Evolutionary conservation across 78 protist genomes (phyloP), one percentile per base, ranked within the genome.

Genomic region (Dictyostelium brefeldianum): DNA sequence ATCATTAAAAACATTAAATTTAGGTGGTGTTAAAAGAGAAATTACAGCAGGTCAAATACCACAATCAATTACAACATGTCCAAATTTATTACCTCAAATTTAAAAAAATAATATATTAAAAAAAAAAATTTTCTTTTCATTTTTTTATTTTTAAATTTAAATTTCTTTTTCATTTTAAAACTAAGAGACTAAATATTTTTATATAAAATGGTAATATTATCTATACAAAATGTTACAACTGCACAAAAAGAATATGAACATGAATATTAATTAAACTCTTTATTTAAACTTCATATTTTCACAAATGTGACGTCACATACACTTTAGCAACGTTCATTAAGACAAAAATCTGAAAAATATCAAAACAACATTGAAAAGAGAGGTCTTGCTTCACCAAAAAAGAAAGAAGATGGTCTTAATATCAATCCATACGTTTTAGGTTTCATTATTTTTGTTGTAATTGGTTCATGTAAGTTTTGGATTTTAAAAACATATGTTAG

Each of bases 381-480:
- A 83, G 90, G 90, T 51, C 4, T 48, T 78, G 74, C 78, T n/a
- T 25, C 56, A 22, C 36, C 41, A 17, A 84, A 74, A 46, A 84
- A 84, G 82, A 84, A 84, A 70, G 90, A 82, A 51, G 92, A 75
- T 6, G 65, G 75, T 46, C 14, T 84, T 18, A 51, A 56, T 48
- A 20, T 84, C 62, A 29, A n/a, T 5, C 92, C 92, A 84, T 74
- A 59, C 48, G 81, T 84, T 47, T 18, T 84, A 22, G 92, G 56
- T 41, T 84, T 84, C 70, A 84, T 84, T 75, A 29, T 84, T 62
- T 71, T 74, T 84, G 92, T 84, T 17, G 92, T 84, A 25, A 74
- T 84, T 84, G 92, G 92, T 84, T 84, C 92, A 84, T 48, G 90
- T 82, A 82, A 46, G 79, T 82, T 46, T 82, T n/a, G n/a, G 6